A percentile compares a stretch with the other conserved stretches of the same genome.
These are phyloP conservation scores for Dillenia turbinata DNA, from an alignment of 164 flowering plant genomes.

Conservation along the genomic window DNA sequence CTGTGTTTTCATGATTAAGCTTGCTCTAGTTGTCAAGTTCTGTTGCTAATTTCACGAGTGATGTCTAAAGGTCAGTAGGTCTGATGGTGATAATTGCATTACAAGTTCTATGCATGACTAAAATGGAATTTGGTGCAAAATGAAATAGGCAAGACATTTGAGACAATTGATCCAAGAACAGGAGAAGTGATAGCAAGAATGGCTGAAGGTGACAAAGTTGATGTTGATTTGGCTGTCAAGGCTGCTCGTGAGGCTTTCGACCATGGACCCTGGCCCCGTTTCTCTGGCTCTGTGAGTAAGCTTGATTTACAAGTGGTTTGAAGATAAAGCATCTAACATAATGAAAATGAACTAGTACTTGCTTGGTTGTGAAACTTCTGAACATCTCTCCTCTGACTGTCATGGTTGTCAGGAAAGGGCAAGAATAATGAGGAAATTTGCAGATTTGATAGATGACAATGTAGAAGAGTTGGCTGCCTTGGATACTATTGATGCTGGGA, in stretches of 20 bases:
- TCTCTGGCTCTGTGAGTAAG: constrained; percentile 59
- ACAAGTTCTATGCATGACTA: too few species aligned
- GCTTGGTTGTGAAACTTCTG: too few species aligned
- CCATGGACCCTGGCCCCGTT: constrained; percentile 80
- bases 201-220: constrained; percentile 69
- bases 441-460: constrained; percentile 19
- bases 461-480: constrained; percentile 19
- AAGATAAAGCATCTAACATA: too few species aligned
- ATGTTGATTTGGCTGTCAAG: constrained; percentile 74
- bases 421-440: constrained; percentile 13
- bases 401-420: constrained; percentile 43
- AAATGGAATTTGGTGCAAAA: background rate
- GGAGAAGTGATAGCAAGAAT: constrained; percentile 57
- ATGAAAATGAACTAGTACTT: too few species aligned
- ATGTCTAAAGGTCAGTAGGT: too few species aligned
- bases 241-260: constrained; percentile 90
- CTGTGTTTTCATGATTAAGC: too few species aligned
- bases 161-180: constrained; percentile 72
- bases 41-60: too few species aligned
- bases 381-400: background rate
- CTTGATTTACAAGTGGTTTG: too few species aligned
- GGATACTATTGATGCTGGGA: constrained; percentile 57
- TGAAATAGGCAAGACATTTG: constrained; percentile 61
- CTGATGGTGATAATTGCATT: too few species aligned
- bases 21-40: too few species aligned